Evolutionary conservation across 257 asterid species (phyloP), one percentile per base, ranked within the genome.

Genomic region (Solanum dulcamara): DNA sequence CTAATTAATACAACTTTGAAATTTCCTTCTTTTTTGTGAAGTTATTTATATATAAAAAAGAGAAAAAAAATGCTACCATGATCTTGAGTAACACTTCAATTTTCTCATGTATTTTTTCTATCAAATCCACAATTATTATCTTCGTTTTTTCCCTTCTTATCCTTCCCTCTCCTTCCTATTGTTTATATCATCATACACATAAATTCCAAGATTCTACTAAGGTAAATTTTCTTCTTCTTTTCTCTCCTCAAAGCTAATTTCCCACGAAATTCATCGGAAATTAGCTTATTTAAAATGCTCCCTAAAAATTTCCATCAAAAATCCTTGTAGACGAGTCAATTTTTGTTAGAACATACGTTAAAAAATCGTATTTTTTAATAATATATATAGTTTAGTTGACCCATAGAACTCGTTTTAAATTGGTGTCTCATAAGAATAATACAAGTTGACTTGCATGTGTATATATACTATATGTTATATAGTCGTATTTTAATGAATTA

Each of bases 121-220:
- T 50, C 37, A 64, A 46, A 64, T 11, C 86, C 55, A 71, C 10
- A 46, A 30, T 48, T 68, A 68, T 40, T 40, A 11, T 50, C 59
- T 62, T 14, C 37, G 53, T 26, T 46, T 14, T 80, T 48, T 10
- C 22, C 20, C 11, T 53, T 51, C 75, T 50, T 15, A 59, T 83
- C 18, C 55, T 71, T 15, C 42, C 62, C 17, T 40, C 48, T 35
- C 89, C 90, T 59, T 55, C 90, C 32, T 80, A 82, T 77, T 90
- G 89, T 88, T 89, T 85, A 57, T 50, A 8, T 46, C 83, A 72
- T 70, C 83, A 72, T 70, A 87, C 74, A 14, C 81, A 42, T 18
- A 88, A 86, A 1, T 87, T 92, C 28, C 81, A 89, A 7, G 86
- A 77, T 79, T 46, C 87, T 60, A 48, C 75, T 24, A 83, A 81